Evolutionary conservation across 2,329 filamentous ascomycete species (phyloP).

Genomic region (Nigrospora oryzae): DNA sequence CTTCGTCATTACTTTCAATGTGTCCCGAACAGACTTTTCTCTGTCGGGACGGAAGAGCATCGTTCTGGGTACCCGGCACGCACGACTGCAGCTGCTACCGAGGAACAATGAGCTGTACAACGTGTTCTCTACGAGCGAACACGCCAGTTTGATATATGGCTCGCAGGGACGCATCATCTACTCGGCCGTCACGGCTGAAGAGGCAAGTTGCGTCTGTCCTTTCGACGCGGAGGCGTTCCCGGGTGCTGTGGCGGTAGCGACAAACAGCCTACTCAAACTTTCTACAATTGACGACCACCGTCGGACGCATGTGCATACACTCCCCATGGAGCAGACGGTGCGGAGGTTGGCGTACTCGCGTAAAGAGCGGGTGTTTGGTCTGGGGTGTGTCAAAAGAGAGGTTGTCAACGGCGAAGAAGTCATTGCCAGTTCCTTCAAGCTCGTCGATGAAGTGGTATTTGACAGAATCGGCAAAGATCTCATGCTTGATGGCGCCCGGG

Average conservation of each 20-base stretch:
- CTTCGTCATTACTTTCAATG: slow-evolving; percentile 74
- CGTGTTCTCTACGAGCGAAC: slow-evolving; percentile 89
- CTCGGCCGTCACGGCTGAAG: slow-evolving; percentile 85
- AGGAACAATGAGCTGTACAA: slow-evolving; percentile 60
- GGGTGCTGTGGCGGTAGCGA: slow-evolving; percentile 72
- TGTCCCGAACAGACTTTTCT: slow-evolving; percentile 51
- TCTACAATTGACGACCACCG: slow-evolving; percentile 75
- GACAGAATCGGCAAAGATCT: slow-evolving; percentile 65
- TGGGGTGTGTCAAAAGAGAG: slow-evolving; percentile 76
- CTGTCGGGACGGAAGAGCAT: slow-evolving; percentile 72
- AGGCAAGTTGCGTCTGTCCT: slow-evolving; percentile 70
- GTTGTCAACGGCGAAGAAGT: slow-evolving; percentile 64
- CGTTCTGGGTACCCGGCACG: slow-evolving; percentile 77
- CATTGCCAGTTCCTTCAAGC: slow-evolving; percentile 71
- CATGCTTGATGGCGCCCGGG: slow-evolving; percentile 39
- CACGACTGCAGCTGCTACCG: slow-evolving; percentile 71
- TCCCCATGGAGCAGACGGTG: slow-evolving; percentile 74
- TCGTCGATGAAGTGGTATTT: slow-evolving; percentile 88
- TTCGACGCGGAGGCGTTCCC: slow-evolving; percentile 80
- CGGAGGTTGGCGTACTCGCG: slow-evolving; percentile 81
- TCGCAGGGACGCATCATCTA: slow-evolving; percentile 83
- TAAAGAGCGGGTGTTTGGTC: slow-evolving; percentile 69
- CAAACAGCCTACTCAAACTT: slow-evolving; percentile 66
- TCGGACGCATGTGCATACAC: slow-evolving; percentile 77
- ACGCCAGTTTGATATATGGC: slow-evolving; percentile 88